phyloP scores from a whole-genome alignment of 441 rosid species.

The Erodium moschatum region DNA sequence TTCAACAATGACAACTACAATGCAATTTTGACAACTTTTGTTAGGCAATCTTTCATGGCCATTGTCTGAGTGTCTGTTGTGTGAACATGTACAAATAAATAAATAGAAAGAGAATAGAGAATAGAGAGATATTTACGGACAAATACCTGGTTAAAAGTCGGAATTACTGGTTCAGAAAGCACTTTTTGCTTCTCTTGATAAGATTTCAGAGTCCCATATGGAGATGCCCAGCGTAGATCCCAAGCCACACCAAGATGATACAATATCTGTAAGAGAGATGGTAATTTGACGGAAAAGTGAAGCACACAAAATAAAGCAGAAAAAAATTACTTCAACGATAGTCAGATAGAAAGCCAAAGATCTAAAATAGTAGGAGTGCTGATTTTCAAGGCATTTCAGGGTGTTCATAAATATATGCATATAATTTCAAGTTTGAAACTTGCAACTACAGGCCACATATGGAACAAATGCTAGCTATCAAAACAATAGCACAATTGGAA shows the following conservation, averaged over 20 bases:
- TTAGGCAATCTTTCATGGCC: constrained; percentile 12
- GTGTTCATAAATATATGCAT: too few relatives aligned
- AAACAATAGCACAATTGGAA: background rate
- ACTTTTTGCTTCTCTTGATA: constrained; percentile 36
- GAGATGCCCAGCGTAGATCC: constrained; percentile 72
- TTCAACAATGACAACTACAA: constrained; percentile 68
- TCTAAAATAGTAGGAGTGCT: background rate
- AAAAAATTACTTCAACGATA: background rate
- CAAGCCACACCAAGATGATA: constrained; percentile 86
- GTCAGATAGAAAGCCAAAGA: constrained; percentile 4
- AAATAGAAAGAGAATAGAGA: background rate
- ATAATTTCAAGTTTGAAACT: too few relatives aligned
- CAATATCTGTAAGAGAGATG: constrained; percentile 51
- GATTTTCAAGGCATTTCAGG: too few relatives aligned
- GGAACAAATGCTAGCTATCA: too few relatives aligned
- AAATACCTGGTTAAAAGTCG: constrained; percentile 62
- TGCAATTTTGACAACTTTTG: constrained; percentile 22
- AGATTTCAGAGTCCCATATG: constrained; percentile 30
- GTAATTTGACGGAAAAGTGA: constrained; percentile 6
- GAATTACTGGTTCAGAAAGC: constrained; percentile 48
- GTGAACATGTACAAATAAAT: background rate
- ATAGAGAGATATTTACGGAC: constrained; percentile 13
- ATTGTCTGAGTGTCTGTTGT: background rate
- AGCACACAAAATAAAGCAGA: background rate
- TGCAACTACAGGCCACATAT: too few relatives aligned